phyloP scores from a whole-genome alignment of 371 early-diverging fungal genomes.

The Gilbertella persicaria region DNA sequence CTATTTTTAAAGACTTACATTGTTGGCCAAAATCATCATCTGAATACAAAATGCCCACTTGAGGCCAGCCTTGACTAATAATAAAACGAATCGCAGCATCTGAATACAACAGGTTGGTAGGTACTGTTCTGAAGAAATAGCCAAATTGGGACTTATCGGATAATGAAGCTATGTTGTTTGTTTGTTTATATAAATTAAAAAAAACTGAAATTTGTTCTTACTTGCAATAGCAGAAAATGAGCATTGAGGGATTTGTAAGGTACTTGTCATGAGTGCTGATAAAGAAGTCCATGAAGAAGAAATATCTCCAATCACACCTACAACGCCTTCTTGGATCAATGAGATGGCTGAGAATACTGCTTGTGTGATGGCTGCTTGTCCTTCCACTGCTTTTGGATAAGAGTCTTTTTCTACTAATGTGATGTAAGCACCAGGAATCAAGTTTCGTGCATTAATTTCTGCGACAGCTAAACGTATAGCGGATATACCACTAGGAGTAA shows the following conservation, averaged over 20 bases:
- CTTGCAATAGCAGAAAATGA: conserved; percentile 62
- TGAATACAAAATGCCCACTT: conserved; percentile 54
- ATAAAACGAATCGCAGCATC: conserved; percentile 57
- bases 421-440: conserved; percentile 62
- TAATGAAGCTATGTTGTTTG: conserved; percentile 41
- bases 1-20: conserved; percentile 31
- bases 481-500: conserved; percentile 48
- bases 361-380: conserved; percentile 48
- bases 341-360: conserved; percentile 60
- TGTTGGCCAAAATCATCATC: conserved; percentile 55
- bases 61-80: conserved; percentile 56
- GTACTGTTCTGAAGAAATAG: conserved; percentile 60
- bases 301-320: conserved; percentile 64
- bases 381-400: conserved; percentile 50
- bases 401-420: conserved; percentile 62
- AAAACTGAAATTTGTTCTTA: conserved; percentile 22
- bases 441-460: conserved; percentile 54
- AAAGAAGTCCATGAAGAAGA: conserved; percentile 60
- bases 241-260: conserved; percentile 64
- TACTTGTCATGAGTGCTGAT: conserved; percentile 59
- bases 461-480: conserved; percentile 60
- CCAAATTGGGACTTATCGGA: conserved; percentile 59
- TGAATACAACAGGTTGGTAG: conserved; percentile 54
- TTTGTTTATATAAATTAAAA: neutral
- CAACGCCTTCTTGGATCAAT: conserved; percentile 56